These are phyloP conservation scores for Syzygium grande DNA, from an alignment of 345 rosid species.

Conservation along the genomic window DNA sequence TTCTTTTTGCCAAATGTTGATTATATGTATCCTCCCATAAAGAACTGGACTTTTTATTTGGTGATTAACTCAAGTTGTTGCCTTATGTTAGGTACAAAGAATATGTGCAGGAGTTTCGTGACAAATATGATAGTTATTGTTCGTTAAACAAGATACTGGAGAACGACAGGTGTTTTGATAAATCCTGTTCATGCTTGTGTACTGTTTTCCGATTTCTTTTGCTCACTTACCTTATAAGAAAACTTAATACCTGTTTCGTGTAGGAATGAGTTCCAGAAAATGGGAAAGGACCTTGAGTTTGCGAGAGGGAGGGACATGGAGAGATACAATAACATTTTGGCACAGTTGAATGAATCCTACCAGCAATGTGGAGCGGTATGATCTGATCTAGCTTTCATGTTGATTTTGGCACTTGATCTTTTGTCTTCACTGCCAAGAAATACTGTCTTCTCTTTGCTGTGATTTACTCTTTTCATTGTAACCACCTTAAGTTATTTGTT, in stretches of 20 bases:
- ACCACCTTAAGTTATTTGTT: background rate
- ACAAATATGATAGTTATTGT: conserved; percentile 70
- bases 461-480: background rate
- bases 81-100: conserved; percentile 57
- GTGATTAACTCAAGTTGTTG: background rate
- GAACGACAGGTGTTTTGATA: conserved; percentile 54
- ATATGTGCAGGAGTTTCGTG: conserved; percentile 65
- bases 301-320: conserved; percentile 67
- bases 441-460: background rate
- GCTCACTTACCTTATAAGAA: background rate
- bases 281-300: conserved; percentile 69
- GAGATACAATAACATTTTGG: conserved; percentile 46
- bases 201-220: background rate
- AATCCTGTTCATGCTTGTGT: background rate
- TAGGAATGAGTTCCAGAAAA: conserved; percentile 62
- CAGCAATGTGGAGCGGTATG: conserved; percentile 54
- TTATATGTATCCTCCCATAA: background rate
- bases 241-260: background rate
- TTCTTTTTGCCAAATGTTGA: background rate
- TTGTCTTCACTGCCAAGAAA: background rate
- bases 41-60: background rate
- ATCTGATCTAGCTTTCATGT: background rate
- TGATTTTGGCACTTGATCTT: background rate
- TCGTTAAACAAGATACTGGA: conserved; percentile 67
- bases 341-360: conserved; percentile 61